Conservation (phyloP, 2,329 filamentous ascomycete species). For the Geosmithia flava region DNA sequence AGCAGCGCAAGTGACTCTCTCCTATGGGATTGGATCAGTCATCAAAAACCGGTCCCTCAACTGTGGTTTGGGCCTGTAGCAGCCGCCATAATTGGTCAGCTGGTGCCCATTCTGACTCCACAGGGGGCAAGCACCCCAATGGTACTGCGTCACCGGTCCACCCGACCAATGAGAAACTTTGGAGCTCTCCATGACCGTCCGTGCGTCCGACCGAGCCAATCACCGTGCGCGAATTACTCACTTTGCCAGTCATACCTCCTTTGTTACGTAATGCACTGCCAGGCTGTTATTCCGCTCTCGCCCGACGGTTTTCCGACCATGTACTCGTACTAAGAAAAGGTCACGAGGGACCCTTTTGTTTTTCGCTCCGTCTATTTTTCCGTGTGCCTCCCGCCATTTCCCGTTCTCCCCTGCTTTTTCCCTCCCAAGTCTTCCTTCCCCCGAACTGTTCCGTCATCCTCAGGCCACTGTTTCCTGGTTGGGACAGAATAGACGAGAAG, state of each 20-base stretch:
- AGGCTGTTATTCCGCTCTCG: not conserved
- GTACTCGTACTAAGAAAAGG: not conserved
- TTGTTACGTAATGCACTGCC: not conserved
- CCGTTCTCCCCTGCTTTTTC: not conserved
- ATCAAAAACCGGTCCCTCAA: not conserved
- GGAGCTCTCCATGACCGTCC: not conserved
- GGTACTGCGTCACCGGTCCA: not conserved
- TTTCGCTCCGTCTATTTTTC: not conserved
- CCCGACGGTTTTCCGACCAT: not conserved
- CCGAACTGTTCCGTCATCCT: not conserved
- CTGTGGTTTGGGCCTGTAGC: not conserved
- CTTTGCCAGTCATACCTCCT: slow-evolving; percentile 1
- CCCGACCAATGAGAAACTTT: not conserved
- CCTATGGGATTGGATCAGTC: not conserved
- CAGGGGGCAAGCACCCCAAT: not conserved
- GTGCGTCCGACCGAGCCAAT: slow-evolving; percentile 14
- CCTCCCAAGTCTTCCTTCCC: not conserved
- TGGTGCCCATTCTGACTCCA: not conserved
- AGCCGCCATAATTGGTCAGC: not conserved
- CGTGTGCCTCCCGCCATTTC: not conserved
- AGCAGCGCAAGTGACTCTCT: not conserved
- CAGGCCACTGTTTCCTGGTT: not conserved
- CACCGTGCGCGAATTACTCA: slow-evolving; percentile 17
- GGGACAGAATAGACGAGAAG: not conserved
- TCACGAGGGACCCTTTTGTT: not conserved